Percentiles rank a stretch among this genome's conserved stretches.
phyloP scores from a whole-genome alignment of 2,329 filamentous ascomycete genomes.

The Fusarium concolor region DNA sequence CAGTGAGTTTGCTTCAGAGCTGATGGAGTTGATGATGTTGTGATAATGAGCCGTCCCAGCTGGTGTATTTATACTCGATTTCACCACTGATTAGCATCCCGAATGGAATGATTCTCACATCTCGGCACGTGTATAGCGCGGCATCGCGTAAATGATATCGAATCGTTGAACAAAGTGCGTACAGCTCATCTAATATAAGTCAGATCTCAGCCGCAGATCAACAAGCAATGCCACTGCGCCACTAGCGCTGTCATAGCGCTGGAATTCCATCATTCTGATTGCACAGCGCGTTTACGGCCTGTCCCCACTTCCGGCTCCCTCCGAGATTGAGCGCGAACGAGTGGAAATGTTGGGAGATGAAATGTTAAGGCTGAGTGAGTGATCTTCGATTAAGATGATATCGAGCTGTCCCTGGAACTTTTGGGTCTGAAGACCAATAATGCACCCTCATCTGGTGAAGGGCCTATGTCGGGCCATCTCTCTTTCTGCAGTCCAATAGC shows the following conservation, averaged over 20 bases:
- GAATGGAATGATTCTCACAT: neutral
- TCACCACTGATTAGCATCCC: neutral
- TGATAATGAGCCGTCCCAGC: neutral
- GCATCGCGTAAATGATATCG: neutral
- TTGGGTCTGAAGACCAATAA: slow-evolving; percentile 6
- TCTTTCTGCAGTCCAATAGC: neutral
- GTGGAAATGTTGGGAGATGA: too few species aligned
- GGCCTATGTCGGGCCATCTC: slow-evolving; percentile 15
- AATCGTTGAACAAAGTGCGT: neutral
- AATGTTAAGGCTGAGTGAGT: too few species aligned
- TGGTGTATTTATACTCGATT: neutral
- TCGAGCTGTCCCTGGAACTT: neutral
- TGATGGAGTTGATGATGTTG: too few species aligned
- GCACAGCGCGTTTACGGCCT: neutral
- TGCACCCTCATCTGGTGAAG: neutral
- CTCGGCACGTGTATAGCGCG: neutral
- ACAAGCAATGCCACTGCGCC: neutral
- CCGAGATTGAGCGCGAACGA: too few species aligned
- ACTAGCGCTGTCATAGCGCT: neutral
- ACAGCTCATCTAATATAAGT: neutral
- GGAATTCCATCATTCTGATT: neutral
- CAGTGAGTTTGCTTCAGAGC: too few species aligned
- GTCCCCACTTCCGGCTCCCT: neutral
- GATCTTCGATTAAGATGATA: neutral
- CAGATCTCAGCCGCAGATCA: neutral